Evolutionary conservation across 2,329 filamentous ascomycete genomes (phyloP).

Genomic region (Ophiosphaerella narmari): DNA sequence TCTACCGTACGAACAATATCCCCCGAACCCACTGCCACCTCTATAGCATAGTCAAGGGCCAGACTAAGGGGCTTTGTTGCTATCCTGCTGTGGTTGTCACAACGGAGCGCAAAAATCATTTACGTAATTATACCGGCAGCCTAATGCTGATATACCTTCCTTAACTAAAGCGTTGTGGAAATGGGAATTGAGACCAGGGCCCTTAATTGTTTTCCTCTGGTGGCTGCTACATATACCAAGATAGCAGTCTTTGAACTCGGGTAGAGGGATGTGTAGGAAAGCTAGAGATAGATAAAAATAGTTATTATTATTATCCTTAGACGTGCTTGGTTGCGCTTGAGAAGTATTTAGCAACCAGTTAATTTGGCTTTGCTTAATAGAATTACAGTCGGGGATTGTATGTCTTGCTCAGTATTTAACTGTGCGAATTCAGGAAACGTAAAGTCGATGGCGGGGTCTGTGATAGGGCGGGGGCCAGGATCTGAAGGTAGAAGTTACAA

Average conservation of each 20-base stretch:
- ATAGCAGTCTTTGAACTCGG: constrained; percentile 72
- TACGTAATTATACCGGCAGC: constrained; percentile 90
- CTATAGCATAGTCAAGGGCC: constrained; percentile 70
- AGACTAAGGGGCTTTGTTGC: constrained; percentile 5
- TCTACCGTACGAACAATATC: constrained; percentile 84
- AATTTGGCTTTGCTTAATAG: constrained; percentile 89
- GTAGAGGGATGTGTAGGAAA: constrained; percentile 92
- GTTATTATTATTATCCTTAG: constrained; percentile 62
- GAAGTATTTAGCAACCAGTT: constrained; percentile 86
- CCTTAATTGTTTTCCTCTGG: constrained; percentile 81
- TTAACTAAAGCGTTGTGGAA: constrained; percentile 85
- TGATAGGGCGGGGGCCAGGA: constrained; percentile 67
- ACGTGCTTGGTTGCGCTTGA: constrained; percentile 61
- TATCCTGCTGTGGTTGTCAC: constrained; percentile 22
- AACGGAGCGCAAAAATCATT: constrained; percentile 83
- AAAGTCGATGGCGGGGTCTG: constrained; percentile 59
- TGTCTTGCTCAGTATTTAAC: constrained; percentile 72
- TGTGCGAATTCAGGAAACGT: constrained; percentile 87
- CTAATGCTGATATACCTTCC: constrained; percentile 79
- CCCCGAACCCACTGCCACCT: constrained; percentile 87
- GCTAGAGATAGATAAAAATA: constrained; percentile 71
- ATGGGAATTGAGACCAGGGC: constrained; percentile 82
- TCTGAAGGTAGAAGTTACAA: constrained; percentile 89
- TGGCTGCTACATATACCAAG: constrained; percentile 66
- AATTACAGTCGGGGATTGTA: constrained; percentile 73